phyloP scores from a whole-genome alignment of 2,329 filamentous ascomycete genomes.

The Fusarium sacchari region DNA sequence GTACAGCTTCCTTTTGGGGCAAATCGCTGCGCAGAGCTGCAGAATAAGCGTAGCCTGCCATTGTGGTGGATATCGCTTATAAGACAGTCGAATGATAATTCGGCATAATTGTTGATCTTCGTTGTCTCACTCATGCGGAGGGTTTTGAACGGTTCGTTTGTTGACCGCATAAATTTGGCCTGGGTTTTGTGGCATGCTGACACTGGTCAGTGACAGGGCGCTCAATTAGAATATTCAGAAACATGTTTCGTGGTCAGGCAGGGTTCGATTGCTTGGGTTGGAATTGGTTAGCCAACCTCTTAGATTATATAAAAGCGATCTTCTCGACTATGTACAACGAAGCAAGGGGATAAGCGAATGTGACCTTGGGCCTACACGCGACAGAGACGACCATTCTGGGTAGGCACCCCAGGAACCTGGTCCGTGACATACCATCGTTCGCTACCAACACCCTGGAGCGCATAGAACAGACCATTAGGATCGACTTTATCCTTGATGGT shows the following conservation, averaged over 20 bases:
- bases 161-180: background rate
- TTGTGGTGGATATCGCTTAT: background rate
- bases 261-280: accelerated
- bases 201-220: accelerated
- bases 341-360: background rate
- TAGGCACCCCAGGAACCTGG: conserved; percentile 35
- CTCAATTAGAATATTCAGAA: accelerated
- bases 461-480: conserved; percentile 36
- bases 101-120: background rate
- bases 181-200: too few species aligned
- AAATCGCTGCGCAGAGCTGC: background rate
- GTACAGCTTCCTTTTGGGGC: background rate
- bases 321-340: background rate
- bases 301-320: background rate
- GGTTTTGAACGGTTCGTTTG: background rate
- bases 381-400: conserved; percentile 38
- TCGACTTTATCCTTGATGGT: conserved; percentile 34
- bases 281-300: background rate
- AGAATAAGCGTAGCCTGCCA: background rate
- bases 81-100: background rate
- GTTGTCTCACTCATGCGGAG: background rate
- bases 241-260: background rate
- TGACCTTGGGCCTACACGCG: background rate
- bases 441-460: conserved; percentile 30
- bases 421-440: conserved; percentile 35